A percentile compares a stretch with the other conserved stretches of the same genome.
Evolutionary conservation across 2,329 filamentous ascomycete genomes (phyloP).

Genomic region (Lachnellula hyalina): DNA sequence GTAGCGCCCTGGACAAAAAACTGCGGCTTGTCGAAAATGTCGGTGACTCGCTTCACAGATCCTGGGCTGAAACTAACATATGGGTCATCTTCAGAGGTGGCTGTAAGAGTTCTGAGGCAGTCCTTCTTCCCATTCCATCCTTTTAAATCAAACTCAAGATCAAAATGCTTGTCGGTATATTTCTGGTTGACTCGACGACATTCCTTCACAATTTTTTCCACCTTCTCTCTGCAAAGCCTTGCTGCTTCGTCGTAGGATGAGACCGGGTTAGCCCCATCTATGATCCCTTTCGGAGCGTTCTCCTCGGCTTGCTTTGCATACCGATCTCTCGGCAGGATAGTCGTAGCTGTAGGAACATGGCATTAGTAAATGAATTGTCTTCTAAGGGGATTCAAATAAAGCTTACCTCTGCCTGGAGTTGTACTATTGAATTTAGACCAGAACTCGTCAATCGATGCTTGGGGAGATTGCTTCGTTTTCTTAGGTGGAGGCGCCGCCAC

Average conservation of each 20-base stretch:
- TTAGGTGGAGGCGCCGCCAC: slow-evolving; percentile 6
- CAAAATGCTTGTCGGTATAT: slow-evolving; percentile 82
- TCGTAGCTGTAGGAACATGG: slow-evolving; percentile 45
- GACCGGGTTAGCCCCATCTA: slow-evolving; percentile 51
- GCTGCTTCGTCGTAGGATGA: slow-evolving; percentile 70
- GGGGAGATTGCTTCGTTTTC: slow-evolving; percentile 51
- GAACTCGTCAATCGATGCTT: slow-evolving; percentile 65
- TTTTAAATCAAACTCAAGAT: slow-evolving; percentile 73
- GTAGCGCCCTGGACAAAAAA: slow-evolving; percentile 69
- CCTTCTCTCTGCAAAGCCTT: slow-evolving; percentile 61
- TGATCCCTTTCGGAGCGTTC: slow-evolving; percentile 47
- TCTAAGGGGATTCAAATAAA: neutral
- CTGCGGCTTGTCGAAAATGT: slow-evolving; percentile 67
- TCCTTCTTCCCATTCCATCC: slow-evolving; percentile 42
- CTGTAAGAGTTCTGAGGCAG: slow-evolving; percentile 41
- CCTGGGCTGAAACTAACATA: slow-evolving; percentile 6
- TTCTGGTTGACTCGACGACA: slow-evolving; percentile 77
- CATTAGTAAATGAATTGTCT: neutral
- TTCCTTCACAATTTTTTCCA: slow-evolving; percentile 54
- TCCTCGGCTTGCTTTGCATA: slow-evolving; percentile 57
- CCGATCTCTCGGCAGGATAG: slow-evolving; percentile 63
- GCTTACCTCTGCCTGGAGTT: slow-evolving; percentile 60
- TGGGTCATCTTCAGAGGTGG: slow-evolving; percentile 3
- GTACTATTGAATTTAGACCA: slow-evolving; percentile 69
- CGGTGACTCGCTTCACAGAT: slow-evolving; percentile 56